Evolutionary conservation across 2,329 filamentous ascomycete genomes (phyloP), one percentile per base, ranked within the genome.

Genomic region (Orbilia brochopaga): DNA sequence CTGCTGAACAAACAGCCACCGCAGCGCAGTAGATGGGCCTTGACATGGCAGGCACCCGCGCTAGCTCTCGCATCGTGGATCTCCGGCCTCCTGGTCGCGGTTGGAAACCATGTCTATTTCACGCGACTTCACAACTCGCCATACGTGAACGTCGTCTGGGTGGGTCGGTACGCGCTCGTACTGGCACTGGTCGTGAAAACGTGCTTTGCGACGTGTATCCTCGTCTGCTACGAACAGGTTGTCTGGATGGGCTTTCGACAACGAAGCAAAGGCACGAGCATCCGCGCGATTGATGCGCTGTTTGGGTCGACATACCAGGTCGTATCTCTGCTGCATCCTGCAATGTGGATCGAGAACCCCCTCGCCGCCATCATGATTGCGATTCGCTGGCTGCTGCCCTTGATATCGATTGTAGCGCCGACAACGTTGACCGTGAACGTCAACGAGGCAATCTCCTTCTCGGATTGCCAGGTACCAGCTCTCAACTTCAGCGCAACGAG

Each of bases 61-160:
- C 24, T 65, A 6, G 51, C 40, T 30, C 42, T 67, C 11, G 13
- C 19, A 11, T 53, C 56, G 19, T 62, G 23, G 15, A n/a, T 73
- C 35, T 48, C 69, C 1, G 69, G 60, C n/a, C 3, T 73, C 1
- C 62, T 58, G 5, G 15, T 63, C 17, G 61, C 69, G n/a, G 19
- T 59, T 8, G 69, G 67, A n/a, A 62, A 73, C 40, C 69, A 73
- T n/a, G 56, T 53, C 19, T 73, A 67, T 24, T 73, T 73, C 23
- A 44, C 52, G 2, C 27, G 51, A 1, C 69, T 73, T 21, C 42
- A 73, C 27, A 58, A 54, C 17, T 48, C 23, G 7, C 61, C 62
- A 2, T 73, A 73, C 53, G 53, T 62, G 40, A 73, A 73, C 44
- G 44, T 58, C 5, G 69, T 65, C 11, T 73, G 69, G 69, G 62